Base-by-base conservation (phyloP, 441 rosid genomes). In the Arabidopsis hybrid region DNA sequence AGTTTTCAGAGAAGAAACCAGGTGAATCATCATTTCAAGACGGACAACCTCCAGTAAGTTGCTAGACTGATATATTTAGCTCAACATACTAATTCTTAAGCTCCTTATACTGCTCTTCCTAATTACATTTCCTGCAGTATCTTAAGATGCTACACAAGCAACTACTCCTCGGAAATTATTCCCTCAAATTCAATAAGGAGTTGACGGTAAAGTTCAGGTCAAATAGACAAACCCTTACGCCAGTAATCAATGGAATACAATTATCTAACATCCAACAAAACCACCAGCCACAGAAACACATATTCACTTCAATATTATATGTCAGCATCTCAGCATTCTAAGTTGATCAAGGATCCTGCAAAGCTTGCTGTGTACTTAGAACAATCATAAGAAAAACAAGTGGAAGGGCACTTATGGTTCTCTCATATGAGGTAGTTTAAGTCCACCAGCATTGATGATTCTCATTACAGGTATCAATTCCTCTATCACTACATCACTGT, bases 251-350 rank as follows among this genome's bases (percentile, higher is more conserved):
- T 53, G 4, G 4, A 4, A 57, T 12, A n/a, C 49, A 70, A 50
- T 13, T n/a, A 65, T 52, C 51, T 65, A 71, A 71, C 38, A 71
- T 63, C 67, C 57, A 70, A 63, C 57, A 70, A 63, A 63, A 70
- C 51, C 35, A 75, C 12, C 60, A 69, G 59, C 52, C 38, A 46
- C 29, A 45, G 8, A 13, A 43, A 17, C 51, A 62, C 8, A 38
- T 14, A 36, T 45, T 53, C 26, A 61, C 45, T 68, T 69, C 29
- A 45, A 42, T 35, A 26, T 26, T 26, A 26, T 26, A 67, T 2
- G 36, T 26, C 7, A 45, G 57, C 52, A 68, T 18, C 36, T 18
- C 13, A 32, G 38, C 47, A 61, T 69, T 21, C 36, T 53, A 47
- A 12, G 57, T 18, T 49, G 38, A 35, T 38, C 40, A 63, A 43